Base-by-base conservation (phyloP, 1,139 yeast genomes). In the Candida labiduridarum region DNA sequence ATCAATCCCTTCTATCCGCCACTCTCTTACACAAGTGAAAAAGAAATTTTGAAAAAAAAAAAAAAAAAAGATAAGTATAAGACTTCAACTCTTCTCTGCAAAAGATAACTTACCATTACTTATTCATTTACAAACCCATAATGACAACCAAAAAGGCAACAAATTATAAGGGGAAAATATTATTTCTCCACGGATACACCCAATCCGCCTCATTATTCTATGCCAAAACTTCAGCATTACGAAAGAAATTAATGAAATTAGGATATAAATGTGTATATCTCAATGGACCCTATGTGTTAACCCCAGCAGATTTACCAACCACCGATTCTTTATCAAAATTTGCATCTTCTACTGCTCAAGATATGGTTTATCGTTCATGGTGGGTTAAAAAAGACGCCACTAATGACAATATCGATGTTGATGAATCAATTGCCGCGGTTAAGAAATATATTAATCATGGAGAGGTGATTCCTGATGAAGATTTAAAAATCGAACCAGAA, bases 231-330 rank as follows among this genome's bases (percentile, higher is more conserved):
- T 72, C 79, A 18, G 80, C 80, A 1, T 65, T 76, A 31, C 61
- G 81, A 19, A 76, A 76, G 52, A 66, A 63, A 54, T 61, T 76
- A 31, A 55, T 62, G 47, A 71, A 74, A 46, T 56, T 73, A 34
- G 64, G 66, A 25, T 74, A 85, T 57, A 89, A 88, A 61, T 79
- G 92, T 29, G 82, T 86, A 11, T 92, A 87, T 65, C 69, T 90
- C 48, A 89, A 89, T 59, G 97, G 87, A 0, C 97, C 97, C 1
- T 69, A 82, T 6, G 68, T 72, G 31, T 69, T 91, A 41, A 77
- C 82, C 1, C 80, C 84, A 8, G 80, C 85, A 1, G 96, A 90
- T 57, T 68, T 89, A 52, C 95, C 96, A 1, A 61, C 74, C 9
- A 58, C 65, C n/a, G 78, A 73, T 51, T 63, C 57, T 70, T 83